A percentile compares a stretch with the other conserved stretches of the same genome.
Conservation (phyloP, 768 basidiomycete genomes). For the Tylopilus balloui region DNA sequence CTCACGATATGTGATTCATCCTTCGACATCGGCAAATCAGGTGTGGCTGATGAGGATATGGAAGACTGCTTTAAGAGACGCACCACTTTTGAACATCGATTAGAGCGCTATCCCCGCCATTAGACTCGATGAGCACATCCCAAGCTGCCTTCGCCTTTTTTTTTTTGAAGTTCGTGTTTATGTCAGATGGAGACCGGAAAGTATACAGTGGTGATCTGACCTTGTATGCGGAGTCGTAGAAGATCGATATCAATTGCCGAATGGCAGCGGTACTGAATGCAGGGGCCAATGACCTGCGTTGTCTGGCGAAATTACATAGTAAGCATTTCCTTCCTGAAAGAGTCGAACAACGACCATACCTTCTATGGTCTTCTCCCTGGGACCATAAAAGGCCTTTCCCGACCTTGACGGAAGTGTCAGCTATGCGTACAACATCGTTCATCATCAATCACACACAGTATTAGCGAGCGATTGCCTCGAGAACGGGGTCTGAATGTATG, state of each 20-base stretch:
- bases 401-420: neutral
- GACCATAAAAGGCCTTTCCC: conserved; percentile 31
- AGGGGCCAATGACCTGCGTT: conserved; percentile 35
- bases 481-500: conserved; percentile 40
- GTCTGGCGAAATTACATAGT: conserved; percentile 18
- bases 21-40: neutral
- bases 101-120: conserved; percentile 13
- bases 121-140: conserved; percentile 24
- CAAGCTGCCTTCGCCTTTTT: conserved; percentile 32
- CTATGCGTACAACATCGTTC: neutral
- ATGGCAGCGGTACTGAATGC: conserved; percentile 39
- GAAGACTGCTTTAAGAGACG: conserved; percentile 1
- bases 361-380: conserved; percentile 42
- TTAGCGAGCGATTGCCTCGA: conserved; percentile 30
- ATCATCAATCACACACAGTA: neutral
- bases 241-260: conserved; percentile 33
- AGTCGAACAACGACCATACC: conserved; percentile 24
- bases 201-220: neutral
- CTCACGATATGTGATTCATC: conserved; percentile 37
- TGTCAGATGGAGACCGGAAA: neutral
- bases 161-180: neutral
- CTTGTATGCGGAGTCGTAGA: conserved; percentile 35
- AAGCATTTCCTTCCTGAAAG: neutral
- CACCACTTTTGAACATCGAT: conserved; percentile 37
- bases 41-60: neutral